phyloP scores from a whole-genome alignment of 768 basidiomycete genomes.

The Naganishia vishniacii region DNA sequence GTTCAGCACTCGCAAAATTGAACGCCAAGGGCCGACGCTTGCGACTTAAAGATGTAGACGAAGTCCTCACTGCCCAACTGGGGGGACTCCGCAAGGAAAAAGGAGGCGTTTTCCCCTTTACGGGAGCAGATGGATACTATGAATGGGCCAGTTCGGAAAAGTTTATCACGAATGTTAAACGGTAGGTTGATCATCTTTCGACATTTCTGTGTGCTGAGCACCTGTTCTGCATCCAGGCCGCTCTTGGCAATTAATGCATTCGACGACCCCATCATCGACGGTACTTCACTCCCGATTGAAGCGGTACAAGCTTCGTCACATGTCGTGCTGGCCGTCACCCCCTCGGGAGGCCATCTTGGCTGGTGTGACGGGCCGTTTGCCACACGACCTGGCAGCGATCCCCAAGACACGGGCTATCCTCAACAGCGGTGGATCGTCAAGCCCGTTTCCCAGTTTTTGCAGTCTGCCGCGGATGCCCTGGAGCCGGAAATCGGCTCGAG shows the following conservation, averaged over 20 bases:
- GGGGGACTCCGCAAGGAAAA: constrained; percentile 38
- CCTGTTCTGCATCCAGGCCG: constrained; percentile 37
- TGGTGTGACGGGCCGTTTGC: constrained; percentile 44
- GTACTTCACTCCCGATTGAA: constrained; percentile 41
- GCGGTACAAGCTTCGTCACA: constrained; percentile 39
- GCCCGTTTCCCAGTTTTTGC: constrained; percentile 39
- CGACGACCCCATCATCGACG: constrained; percentile 48
- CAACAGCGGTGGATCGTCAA: constrained; percentile 43
- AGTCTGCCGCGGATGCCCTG: constrained; percentile 34
- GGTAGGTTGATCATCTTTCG: constrained; percentile 31
- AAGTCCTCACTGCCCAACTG: constrained; percentile 37
- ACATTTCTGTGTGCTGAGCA: too few species aligned
- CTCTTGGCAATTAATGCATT: constrained; percentile 47
- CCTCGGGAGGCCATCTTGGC: constrained; percentile 48
- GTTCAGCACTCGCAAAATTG: background rate
- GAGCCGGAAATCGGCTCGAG: background rate
- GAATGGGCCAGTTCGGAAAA: constrained; percentile 44
- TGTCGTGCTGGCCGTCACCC: constrained; percentile 42
- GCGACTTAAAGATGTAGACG: constrained; percentile 40
- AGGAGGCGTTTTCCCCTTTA: constrained; percentile 45
- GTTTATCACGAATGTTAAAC: constrained; percentile 36
- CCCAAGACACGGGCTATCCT: constrained; percentile 8
- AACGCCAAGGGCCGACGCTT: constrained; percentile 22
- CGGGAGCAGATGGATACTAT: constrained; percentile 44
- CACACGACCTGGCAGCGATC: constrained; percentile 6